Conservation (phyloP, 2,329 filamentous ascomycete species). For the Dactylellina leptospora region DNA sequence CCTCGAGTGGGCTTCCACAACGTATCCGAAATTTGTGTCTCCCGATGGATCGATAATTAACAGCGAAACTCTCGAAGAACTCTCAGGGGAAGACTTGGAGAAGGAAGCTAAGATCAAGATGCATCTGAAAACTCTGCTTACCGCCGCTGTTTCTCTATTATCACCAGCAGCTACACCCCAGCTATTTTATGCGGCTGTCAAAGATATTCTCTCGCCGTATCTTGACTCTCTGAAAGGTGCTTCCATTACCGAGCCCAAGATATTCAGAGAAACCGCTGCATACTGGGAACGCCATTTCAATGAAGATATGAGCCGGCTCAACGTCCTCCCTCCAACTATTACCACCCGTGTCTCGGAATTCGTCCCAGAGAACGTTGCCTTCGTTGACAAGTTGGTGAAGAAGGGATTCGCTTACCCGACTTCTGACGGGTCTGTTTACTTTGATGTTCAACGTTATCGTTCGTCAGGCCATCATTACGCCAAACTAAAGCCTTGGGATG, state of each 20-base stretch:
- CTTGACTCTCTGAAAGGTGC: slow-evolving; percentile 67
- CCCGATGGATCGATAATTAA: slow-evolving; percentile 65
- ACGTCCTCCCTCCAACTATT: slow-evolving; percentile 81
- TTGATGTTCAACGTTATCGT: slow-evolving; percentile 88
- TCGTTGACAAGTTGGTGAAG: slow-evolving; percentile 81
- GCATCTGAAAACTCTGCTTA: slow-evolving; percentile 74
- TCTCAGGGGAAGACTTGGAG: slow-evolving; percentile 64
- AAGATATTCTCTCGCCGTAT: slow-evolving; percentile 80
- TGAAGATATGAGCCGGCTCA: slow-evolving; percentile 84
- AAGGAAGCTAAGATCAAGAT: slow-evolving; percentile 88
- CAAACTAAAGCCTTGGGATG: slow-evolving; percentile 82
- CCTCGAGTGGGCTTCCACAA: slow-evolving; percentile 51
- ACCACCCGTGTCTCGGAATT: slow-evolving; percentile 93
- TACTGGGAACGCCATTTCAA: slow-evolving; percentile 89
- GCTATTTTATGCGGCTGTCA: slow-evolving; percentile 68
- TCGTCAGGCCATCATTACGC: slow-evolving; percentile 85
- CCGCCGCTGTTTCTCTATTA: slow-evolving; percentile 66
- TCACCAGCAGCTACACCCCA: slow-evolving; percentile 48
- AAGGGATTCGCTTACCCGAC: slow-evolving; percentile 85
- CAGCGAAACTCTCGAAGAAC: slow-evolving; percentile 42
- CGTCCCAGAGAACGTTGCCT: slow-evolving; percentile 82
- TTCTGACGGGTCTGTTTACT: slow-evolving; percentile 86
- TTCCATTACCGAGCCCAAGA: slow-evolving; percentile 68
- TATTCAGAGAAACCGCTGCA: slow-evolving; percentile 86
- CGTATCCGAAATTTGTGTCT: slow-evolving; percentile 37